Evolutionary conservation across 768 basidiomycete species (phyloP).

Genomic region (Pleurotus sapidus): DNA sequence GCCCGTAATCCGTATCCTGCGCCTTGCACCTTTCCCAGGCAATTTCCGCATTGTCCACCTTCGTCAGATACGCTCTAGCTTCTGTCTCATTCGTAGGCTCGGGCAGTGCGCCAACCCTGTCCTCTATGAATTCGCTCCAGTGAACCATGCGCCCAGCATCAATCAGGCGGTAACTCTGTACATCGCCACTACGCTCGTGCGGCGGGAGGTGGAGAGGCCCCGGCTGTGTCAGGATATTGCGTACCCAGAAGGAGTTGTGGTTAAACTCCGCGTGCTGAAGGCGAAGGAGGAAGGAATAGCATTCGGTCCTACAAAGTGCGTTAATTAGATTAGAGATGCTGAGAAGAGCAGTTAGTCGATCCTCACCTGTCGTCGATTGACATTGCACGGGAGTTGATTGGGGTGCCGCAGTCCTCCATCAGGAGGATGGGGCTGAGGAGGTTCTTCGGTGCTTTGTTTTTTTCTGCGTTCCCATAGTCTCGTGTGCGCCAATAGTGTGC

Average conservation of each 20-base stretch:
- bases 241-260: slow-evolving; percentile 38
- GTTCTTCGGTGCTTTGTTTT: slow-evolving; percentile 1
- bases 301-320: slow-evolving; percentile 12
- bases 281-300: slow-evolving; percentile 32
- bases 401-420: slow-evolving; percentile 44
- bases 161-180: slow-evolving; percentile 43
- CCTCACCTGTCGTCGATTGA: slow-evolving; percentile 13
- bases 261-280: slow-evolving; percentile 35
- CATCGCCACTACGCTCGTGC: slow-evolving; percentile 18
- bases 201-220: slow-evolving; percentile 36
- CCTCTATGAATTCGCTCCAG: background rate
- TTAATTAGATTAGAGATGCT: no score
- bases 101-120: background rate
- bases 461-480: background rate
- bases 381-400: slow-evolving; percentile 23
- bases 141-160: slow-evolving; percentile 42
- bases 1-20: no score
- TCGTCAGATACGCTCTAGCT: no score
- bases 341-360: background rate
- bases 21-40: no score
- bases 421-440: slow-evolving; percentile 38
- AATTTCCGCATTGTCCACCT: no score
- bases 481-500: background rate
- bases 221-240: slow-evolving; percentile 42
- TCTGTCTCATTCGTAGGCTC: background rate